Evolutionary conservation across 495 filamentous ascomycete genomes (phyloP), one percentile per base, ranked within the genome.

Genomic region (Xylaria flabelliformis): DNA sequence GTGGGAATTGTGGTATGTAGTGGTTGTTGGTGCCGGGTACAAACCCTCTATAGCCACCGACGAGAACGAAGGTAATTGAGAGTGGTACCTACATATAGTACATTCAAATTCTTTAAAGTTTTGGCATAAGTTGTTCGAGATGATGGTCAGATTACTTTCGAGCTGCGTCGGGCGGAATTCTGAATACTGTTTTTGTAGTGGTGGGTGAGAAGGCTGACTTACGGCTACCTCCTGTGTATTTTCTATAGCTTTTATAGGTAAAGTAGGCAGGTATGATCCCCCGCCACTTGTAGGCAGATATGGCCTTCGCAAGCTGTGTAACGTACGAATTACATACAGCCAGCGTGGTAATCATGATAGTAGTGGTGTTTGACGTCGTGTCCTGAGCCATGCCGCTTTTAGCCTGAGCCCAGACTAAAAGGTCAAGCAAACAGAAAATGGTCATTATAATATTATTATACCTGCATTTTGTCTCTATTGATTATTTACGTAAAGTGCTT

Each of bases 261-360:
- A 39, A 12, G 36, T n/a, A n/a, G n/a, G n/a, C n/a, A 44, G 39
- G 39, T 2, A 29, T 64, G 29, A 41, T 32, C 64, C 8, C 19
- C 32, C 65, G 65, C 65, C 65, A 67, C 65, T 67, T 55, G 50
- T 21, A 67, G 65, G 65, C 65, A 67, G 65, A 67, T 55, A 29
- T n/a, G 21, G 64, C 24, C 9, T 67, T 67, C 65, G 65, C 65
- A 67, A 67, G 65, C 65, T 67, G 64, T 56, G 56, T 19, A 34
- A 61, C 56, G 5, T 36, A 29, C n/a, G n/a, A n/a, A n/a, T n/a
- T n/a, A n/a, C 34, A 56, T 39, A 34, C 34, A 56, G 34, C 36
- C 61, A 13, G 39, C 39, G 10, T 0, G 39, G 39, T 39, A 42
- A 42, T 42, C 39, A 42, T 42, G 39, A 10, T 13, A 2, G 39